phyloP scores from a whole-genome alignment of 2,329 filamentous ascomycete genomes.

The Aspergillus sergii region DNA sequence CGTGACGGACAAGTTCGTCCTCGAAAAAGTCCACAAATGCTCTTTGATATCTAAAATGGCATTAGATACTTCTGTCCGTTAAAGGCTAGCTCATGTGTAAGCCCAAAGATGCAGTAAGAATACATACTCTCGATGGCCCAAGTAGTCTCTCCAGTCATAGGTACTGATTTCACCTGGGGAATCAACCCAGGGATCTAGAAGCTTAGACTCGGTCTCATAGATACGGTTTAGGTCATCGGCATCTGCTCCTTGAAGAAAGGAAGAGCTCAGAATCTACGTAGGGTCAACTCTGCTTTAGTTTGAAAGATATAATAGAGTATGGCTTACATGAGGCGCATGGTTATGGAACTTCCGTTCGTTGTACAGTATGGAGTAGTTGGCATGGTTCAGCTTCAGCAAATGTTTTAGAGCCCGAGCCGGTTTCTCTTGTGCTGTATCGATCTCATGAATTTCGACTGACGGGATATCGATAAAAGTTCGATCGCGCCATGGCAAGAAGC shows the following conservation, averaged over 20 bases:
- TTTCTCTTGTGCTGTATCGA: constrained; percentile 80
- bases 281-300: constrained; percentile 10
- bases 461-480: constrained; percentile 53
- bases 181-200: constrained; percentile 77
- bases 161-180: constrained; percentile 82
- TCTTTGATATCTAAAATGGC: constrained; percentile 68
- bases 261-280: constrained; percentile 70
- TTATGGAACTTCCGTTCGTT: constrained; percentile 77
- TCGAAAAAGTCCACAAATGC: constrained; percentile 96
- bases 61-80: background rate
- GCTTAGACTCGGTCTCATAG: constrained; percentile 74
- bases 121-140: constrained; percentile 70
- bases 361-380: constrained; percentile 82
- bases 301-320: background rate
- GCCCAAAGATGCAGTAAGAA: background rate
- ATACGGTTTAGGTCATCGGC: constrained; percentile 73
- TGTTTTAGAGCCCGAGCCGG: constrained; percentile 84
- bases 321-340: constrained; percentile 71
- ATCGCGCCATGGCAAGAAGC: constrained; percentile 28
- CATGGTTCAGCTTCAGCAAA: constrained; percentile 86
- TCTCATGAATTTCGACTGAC: constrained; percentile 71
- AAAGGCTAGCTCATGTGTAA: background rate
- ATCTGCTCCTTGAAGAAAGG: constrained; percentile 80
- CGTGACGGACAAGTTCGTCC: constrained; percentile 74
- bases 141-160: constrained; percentile 82